These are phyloP conservation scores for Paramecium biaurelia DNA, from an alignment of 73 alveolate species.

Conservation along the genomic window DNA sequence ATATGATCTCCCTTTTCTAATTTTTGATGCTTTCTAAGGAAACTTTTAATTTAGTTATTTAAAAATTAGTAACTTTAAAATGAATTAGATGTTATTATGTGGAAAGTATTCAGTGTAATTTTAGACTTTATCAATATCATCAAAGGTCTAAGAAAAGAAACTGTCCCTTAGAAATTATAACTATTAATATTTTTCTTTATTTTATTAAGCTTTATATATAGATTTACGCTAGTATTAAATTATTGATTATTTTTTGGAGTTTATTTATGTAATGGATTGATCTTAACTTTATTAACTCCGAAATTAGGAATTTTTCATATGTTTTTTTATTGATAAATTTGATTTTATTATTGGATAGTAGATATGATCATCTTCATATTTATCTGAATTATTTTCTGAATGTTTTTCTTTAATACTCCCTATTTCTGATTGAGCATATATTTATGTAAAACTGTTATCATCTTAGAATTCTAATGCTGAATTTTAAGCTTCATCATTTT, in stretches of 20 bases:
- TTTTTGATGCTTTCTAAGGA: not conserved
- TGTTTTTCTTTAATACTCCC: not conserved
- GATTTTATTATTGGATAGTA: not conserved
- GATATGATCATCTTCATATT: not conserved
- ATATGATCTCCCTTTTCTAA: not conserved
- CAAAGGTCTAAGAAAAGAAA: not conserved
- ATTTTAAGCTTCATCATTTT: not conserved
- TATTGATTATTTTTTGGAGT: not conserved
- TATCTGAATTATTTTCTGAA: not conserved
- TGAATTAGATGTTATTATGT: not conserved
- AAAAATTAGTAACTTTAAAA: not conserved
- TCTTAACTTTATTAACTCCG: not conserved
- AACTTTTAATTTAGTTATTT: not conserved
- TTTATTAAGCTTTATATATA: not conserved
- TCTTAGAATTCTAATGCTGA: not conserved
- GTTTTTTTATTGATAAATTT: not conserved
- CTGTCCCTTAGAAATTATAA: not conserved
- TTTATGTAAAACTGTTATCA: not conserved
- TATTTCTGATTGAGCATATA: not conserved
- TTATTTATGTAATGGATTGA: not conserved
- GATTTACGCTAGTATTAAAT: not conserved
- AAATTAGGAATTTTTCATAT: not conserved
- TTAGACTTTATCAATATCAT: not conserved
- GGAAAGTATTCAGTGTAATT: not conserved
- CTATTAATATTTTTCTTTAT: not conserved